phyloP scores from a whole-genome alignment of 2,329 filamentous ascomycete genomes.

The Monosporascus cannonballus region DNA sequence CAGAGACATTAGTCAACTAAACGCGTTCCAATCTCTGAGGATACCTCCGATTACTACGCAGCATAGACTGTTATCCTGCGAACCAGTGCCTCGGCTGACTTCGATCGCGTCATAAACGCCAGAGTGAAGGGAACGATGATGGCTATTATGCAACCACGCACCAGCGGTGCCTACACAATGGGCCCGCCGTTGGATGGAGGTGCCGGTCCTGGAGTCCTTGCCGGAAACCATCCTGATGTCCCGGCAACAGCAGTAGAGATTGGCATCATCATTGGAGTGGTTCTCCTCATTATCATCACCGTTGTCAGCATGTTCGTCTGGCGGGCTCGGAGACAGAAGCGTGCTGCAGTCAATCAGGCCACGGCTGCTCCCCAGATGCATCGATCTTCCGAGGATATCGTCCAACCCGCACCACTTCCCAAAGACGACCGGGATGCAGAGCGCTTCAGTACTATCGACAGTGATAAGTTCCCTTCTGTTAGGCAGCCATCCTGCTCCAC shows the following conservation, averaged over 20 bases:
- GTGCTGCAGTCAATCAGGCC: neutral
- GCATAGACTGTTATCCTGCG: neutral
- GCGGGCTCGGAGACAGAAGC: neutral
- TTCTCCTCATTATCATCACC: neutral
- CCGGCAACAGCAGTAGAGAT: neutral
- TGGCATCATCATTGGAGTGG: slow-evolving; percentile 2
- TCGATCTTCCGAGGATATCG: neutral
- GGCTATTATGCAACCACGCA: neutral
- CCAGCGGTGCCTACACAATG: neutral
- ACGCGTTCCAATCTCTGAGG: neutral
- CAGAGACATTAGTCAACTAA: neutral
- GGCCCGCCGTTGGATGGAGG: slow-evolving; percentile 1
- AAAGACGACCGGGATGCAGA: neutral
- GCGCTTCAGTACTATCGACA: neutral
- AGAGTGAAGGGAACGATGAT: neutral
- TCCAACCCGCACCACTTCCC: neutral
- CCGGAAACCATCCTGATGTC: neutral
- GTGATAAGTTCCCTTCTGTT: neutral
- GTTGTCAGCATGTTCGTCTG: slow-evolving; percentile 1
- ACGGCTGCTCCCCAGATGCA: neutral
- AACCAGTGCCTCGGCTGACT: neutral
- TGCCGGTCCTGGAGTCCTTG: neutral
- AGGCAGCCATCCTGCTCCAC: neutral
- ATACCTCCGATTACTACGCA: neutral
- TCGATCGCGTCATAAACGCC: neutral